Base-by-base conservation (phyloP, 2,329 filamentous ascomycete genomes). In the Fusarium irregulare region DNA sequence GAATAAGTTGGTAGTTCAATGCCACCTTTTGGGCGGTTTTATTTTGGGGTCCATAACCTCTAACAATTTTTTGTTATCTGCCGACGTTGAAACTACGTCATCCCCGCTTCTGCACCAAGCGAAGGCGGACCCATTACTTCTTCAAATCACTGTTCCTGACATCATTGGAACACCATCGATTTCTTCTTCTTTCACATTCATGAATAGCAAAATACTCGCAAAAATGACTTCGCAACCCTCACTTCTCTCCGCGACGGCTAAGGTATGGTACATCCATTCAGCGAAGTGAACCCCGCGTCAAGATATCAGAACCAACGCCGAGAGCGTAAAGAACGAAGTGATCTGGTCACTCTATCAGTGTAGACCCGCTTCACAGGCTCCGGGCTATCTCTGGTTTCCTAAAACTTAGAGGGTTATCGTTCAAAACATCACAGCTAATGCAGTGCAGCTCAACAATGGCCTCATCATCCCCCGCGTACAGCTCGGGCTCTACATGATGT, bases 401-500 rank as follows among this genome's bases (percentile, higher is more conserved):
- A 1, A 18, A 34, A 5, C 3, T 6, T 3, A 18, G 4, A 18
- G 32, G 5, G 9, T 10, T 16, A 18, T 34, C 18, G 16, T 34
- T 6, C 9, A 6, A 6, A 21, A 21, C 21, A 21, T 21, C 21
- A 21, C 21, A 21, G 34, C 69, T 75, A n/a, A 59, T 25, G 6
- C 23, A 6, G 3, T 14, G 3, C 50, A 89, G 83, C 86, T 92
- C 59, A 79, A 87, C 73, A 92, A 92, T 83, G 89, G 89, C 75
- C 80, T 86, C 59, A 83, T 83, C 16, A 93, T 93, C 79, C 92
- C 92, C 16, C 87, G 87, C 73, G 88, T 93, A 71, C 91, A 93
- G 70, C 86, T 93, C 2, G 92, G 92, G 7, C 87, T 93, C 13
- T 94, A 93, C 80, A 84, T 91, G 81, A 92, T 91, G 78, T 87